Conservation (phyloP, 75 land plant species). For the Pinus albicaulis region DNA sequence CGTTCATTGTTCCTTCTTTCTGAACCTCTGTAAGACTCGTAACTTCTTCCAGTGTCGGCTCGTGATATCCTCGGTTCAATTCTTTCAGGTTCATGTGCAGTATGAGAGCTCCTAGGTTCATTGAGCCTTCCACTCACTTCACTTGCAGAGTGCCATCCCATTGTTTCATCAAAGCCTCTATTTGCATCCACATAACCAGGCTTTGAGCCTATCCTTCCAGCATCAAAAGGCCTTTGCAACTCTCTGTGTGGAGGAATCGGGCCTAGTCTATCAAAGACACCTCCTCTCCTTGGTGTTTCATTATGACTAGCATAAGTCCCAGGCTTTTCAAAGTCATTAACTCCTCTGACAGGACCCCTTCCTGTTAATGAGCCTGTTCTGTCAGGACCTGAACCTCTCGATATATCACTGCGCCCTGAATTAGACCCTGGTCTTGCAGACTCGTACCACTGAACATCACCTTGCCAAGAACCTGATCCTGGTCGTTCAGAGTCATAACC, state of each 20-base stretch:
- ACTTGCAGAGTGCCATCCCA: not conserved
- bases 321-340: not conserved
- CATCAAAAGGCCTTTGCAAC: not conserved
- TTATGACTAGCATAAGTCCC: not conserved
- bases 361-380: not conserved
- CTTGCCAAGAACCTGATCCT: slow-evolving; percentile 1
- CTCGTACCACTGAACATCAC: not conserved
- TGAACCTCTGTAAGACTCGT: slow-evolving; percentile 3
- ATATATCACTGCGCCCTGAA: slow-evolving; percentile 5
- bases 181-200: slow-evolving; percentile 5
- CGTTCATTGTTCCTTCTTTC: not conserved
- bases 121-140: not conserved
- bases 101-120: not conserved
- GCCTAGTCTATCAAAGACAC: slow-evolving; percentile 7
- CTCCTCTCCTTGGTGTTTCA: not conserved
- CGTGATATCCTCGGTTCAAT: not conserved
- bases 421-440: slow-evolving; percentile 5
- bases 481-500: not conserved
- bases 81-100: slow-evolving; percentile 5
- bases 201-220: not conserved
- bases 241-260: slow-evolving; percentile 2
- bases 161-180: not conserved
- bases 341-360: slow-evolving; percentile 1
- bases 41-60: slow-evolving; percentile 3
- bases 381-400: slow-evolving; percentile 6